These are phyloP conservation scores for Omphalotus olearius DNA, from an alignment of 1,284 basidiomycete genomes.

Conservation along the genomic window DNA sequence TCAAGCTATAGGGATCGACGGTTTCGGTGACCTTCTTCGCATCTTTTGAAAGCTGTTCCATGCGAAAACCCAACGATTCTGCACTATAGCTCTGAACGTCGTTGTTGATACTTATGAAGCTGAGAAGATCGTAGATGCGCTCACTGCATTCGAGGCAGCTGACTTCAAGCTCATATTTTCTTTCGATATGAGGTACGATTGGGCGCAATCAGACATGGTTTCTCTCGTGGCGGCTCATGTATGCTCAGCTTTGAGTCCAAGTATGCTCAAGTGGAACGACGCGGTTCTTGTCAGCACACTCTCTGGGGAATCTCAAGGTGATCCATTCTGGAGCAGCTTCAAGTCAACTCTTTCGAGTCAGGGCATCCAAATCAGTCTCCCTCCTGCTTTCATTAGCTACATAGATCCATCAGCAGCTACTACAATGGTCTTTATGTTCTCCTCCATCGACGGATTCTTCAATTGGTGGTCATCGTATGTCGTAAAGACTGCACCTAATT, in stretches of 20 bases:
- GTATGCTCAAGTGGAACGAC: constrained; percentile 24
- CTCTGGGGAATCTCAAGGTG: constrained; percentile 22
- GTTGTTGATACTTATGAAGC: constrained; percentile 24
- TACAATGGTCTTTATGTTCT: constrained; percentile 23
- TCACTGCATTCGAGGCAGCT: constrained; percentile 23
- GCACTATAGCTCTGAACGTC: constrained; percentile 18
- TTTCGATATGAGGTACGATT: constrained; percentile 28
- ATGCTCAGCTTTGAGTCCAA: constrained; percentile 21
- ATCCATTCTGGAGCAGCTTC: constrained; percentile 26
- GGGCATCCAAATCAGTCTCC: constrained; percentile 25
- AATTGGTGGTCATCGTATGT: constrained; percentile 33
- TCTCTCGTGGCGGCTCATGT: constrained; percentile 19
- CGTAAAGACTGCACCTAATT: background rate
- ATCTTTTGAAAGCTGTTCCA: background rate
- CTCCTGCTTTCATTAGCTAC: constrained; percentile 29
- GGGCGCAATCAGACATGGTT: constrained; percentile 22
- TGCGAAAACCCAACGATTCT: background rate
- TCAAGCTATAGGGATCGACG: constrained; percentile 24
- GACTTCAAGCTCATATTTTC: constrained; percentile 30
- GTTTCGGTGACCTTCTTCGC: constrained; percentile 20
- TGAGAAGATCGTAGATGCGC: constrained; percentile 24
- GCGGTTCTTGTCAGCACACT: constrained; percentile 29
- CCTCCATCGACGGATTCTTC: constrained; percentile 31
- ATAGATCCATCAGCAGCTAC: constrained; percentile 24
- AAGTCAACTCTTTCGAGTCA: constrained; percentile 22